A percentile compares a stretch with the other conserved stretches of the same genome.
Evolutionary conservation across 306 rosid genomes (phyloP).

Genomic region (Hippophae tibetana): DNA sequence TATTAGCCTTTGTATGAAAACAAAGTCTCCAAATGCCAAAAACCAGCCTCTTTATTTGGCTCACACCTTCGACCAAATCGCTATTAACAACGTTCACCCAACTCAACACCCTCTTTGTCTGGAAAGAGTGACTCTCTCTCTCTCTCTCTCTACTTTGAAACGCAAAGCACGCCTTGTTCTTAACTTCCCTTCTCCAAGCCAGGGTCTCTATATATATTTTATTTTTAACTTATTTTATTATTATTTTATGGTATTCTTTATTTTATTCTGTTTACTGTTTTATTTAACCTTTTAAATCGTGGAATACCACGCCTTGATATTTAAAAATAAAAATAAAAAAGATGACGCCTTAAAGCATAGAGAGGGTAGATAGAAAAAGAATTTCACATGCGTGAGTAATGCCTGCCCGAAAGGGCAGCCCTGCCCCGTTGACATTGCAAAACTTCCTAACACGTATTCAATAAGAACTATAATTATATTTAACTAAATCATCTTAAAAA

Average conservation of each 20-base stretch:
- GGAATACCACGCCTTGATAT: too few relatives aligned
- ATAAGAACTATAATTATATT: too few relatives aligned
- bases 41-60: conserved; percentile 8
- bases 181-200: conserved; percentile 16
- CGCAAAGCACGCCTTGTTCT: conserved; percentile 41
- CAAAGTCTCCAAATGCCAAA: conserved; percentile 12
- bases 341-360: conserved; percentile 15
- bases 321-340: too few relatives aligned
- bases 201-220: conserved; percentile 6
- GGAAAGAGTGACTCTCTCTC: conserved; percentile 12
- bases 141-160: conserved; percentile 2
- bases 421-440: conserved; percentile 18
- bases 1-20: conserved; percentile 9
- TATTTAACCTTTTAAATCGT: too few relatives aligned
- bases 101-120: conserved; percentile 5
- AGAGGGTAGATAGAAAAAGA: not conserved
- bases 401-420: conserved; percentile 15
- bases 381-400: conserved; percentile 38
- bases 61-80: conserved; percentile 36
- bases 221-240: not conserved
- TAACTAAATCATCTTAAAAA: too few relatives aligned
- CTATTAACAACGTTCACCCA: conserved; percentile 40
- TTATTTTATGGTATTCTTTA: conserved; percentile 6
- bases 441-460: too few relatives aligned
- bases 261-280: conserved; percentile 3